Base-by-base conservation (phyloP, 2,329 filamentous ascomycete species). In the Neonectria ditissima region DNA sequence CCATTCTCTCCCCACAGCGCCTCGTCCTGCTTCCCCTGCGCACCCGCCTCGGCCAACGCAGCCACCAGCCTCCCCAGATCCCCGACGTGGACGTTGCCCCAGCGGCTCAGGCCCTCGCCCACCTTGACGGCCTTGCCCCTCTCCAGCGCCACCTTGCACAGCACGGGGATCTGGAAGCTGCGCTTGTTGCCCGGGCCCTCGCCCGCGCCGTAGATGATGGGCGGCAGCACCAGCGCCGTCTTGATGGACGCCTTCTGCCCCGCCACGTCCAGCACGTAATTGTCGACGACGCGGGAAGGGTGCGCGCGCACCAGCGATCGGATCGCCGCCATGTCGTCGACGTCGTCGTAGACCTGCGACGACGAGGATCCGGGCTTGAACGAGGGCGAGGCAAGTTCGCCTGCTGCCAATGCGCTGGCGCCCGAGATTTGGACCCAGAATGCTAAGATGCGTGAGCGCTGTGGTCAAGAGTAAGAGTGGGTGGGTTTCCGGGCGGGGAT, bases 151-250 rank as follows among this genome's bases (percentile, higher is more conserved):
- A 72, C 73, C 24, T 72, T 68, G 3, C 73, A 70, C 0, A 83
- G 73, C 14, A 76, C 71, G 1, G 80, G 81, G 34, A 81, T 73
- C 64, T 83, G 80, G 5, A 82, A 73, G 59, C 80, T 82, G 14
- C 79, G 74, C 64, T 77, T 74, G 43, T 81, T 81, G 4, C 75
- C 69, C 1, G 78, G 76, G 0, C 81, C 81, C 16, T 75, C 56
- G 0, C 80, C 81, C 14, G 66, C 54, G 1, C 81, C 80, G 59
- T 82, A 82, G 44, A 81, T 79, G 8, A 79, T 74, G 22, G 79
- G 79, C 14, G 76, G 77, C 7, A 77, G 65, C 0, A 81, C 69
- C 5, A 80, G 60, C 0, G 79, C 79, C 0, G 78, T 80, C 44
- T 76, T 77, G 14, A 80, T 65, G 1, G 63, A 65, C 0, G 75